phyloP scores from a whole-genome alignment of 2,329 filamentous ascomycete genomes.

The Colletotrichum eremochloae region DNA sequence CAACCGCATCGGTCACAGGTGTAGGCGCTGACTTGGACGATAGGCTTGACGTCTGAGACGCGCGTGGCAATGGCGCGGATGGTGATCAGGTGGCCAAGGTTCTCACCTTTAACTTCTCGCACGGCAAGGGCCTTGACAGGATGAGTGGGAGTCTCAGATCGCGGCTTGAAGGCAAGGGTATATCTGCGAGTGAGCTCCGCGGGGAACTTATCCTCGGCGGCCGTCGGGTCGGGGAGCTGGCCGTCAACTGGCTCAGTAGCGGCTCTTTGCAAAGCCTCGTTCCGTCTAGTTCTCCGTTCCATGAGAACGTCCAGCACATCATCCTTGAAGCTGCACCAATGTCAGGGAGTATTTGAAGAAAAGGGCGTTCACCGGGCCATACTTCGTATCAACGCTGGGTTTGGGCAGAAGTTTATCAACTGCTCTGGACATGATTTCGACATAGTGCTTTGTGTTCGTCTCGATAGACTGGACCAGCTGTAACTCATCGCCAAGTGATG shows the following conservation, averaged over 20 bases:
- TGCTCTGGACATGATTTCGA: constrained; percentile 90
- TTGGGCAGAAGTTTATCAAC: constrained; percentile 89
- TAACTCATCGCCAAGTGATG: constrained; percentile 74
- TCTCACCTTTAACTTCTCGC: constrained; percentile 90
- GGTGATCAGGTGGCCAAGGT: constrained; percentile 93
- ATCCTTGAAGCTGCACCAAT: constrained; percentile 82
- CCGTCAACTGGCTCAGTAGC: constrained; percentile 63
- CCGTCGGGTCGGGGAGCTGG: constrained; percentile 64
- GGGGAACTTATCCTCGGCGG: constrained; percentile 85
- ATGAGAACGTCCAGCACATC: constrained; percentile 97
- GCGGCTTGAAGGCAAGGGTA: constrained; percentile 95
- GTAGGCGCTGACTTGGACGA: constrained; percentile 98
- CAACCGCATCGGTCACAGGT: constrained; percentile 96
- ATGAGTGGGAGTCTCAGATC: constrained; percentile 78
- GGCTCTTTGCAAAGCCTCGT: constrained; percentile 79
- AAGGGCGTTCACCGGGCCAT: constrained; percentile 53
- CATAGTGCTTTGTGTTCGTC: constrained; percentile 93
- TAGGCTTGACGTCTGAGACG: constrained; percentile 97
- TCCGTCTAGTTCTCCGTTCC: constrained; percentile 88
- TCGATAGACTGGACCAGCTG: constrained; percentile 88
- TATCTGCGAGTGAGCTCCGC: constrained; percentile 93
- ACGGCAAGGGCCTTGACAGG: constrained; percentile 82
- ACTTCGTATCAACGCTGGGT: constrained; percentile 83
- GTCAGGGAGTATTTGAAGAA: constrained; percentile 9
- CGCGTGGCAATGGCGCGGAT: constrained; percentile 93